Percentiles rank a stretch among this genome's conserved stretches.
These are phyloP conservation scores for Meira miltonrushii DNA, from an alignment of 1,284 basidiomycete species.

Conservation along the genomic window DNA sequence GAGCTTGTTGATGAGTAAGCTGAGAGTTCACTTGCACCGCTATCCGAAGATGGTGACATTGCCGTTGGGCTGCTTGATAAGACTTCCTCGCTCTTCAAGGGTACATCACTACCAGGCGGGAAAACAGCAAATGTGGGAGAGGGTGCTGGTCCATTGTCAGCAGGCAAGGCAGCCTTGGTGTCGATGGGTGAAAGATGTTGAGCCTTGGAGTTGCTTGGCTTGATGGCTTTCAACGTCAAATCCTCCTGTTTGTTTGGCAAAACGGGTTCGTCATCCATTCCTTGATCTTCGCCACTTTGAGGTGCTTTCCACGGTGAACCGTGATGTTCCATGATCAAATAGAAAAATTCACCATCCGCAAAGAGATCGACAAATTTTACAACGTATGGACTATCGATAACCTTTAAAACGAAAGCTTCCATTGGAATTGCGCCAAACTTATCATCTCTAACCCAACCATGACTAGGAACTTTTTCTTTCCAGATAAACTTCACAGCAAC, in stretches of 20 bases:
- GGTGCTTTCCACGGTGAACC: conserved; percentile 69
- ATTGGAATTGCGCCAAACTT: conserved; percentile 61
- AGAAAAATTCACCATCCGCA: conserved; percentile 76
- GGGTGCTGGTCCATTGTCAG: neutral
- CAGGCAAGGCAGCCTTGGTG: neutral
- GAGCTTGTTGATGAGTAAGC: conserved; percentile 6
- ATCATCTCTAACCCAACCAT: conserved; percentile 69
- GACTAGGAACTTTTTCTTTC: conserved; percentile 72
- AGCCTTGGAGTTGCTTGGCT: neutral
- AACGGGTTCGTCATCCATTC: neutral
- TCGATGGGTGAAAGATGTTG: neutral
- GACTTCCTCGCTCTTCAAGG: neutral
- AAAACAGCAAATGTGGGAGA: conserved; percentile 12
- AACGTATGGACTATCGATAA: conserved; percentile 71
- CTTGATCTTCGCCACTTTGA: neutral
- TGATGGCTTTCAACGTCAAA: neutral
- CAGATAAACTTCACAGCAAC: conserved; percentile 91
- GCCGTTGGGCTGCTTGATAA: neutral
- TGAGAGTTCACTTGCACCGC: neutral
- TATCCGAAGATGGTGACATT: neutral
- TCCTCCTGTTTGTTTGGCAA: neutral
- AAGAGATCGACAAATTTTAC: conserved; percentile 76
- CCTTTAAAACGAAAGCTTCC: conserved; percentile 71
- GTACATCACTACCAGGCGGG: conserved; percentile 14
- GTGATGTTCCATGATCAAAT: conserved; percentile 86